These are phyloP conservation scores for Bifiguratus adelaidae DNA, from an alignment of 192 early-diverging fungal species.

Conservation along the genomic window DNA sequence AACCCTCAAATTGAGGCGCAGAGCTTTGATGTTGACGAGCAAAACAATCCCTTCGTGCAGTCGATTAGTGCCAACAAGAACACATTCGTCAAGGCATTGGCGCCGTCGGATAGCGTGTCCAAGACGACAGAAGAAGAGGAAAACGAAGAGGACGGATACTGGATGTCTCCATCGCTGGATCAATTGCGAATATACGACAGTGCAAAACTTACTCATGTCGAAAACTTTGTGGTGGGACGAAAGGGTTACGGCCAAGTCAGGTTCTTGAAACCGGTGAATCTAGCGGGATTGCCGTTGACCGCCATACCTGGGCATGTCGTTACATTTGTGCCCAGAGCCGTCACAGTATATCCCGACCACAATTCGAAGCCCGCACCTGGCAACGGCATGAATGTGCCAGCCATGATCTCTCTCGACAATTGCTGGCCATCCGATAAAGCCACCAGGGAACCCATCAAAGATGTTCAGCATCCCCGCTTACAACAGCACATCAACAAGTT, in stretches of 20 bases:
- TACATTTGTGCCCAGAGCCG: conserved; percentile 53
- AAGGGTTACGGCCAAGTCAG: conserved; percentile 59
- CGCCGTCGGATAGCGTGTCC: conserved; percentile 3
- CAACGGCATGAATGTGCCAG: conserved; percentile 80
- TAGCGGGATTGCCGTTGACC: conserved; percentile 45
- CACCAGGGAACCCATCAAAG: conserved; percentile 52
- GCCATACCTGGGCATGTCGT: conserved; percentile 75
- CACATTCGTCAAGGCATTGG: not conserved
- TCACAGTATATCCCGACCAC: conserved; percentile 80
- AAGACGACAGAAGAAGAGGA: too few relatives aligned
- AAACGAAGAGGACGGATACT: conserved; percentile 57
- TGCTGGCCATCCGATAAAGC: conserved; percentile 83
- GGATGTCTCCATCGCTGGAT: conserved; percentile 61
- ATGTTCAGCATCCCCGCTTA: conserved; percentile 57
- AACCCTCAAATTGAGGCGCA: conserved; percentile 17
- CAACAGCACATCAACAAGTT: conserved; percentile 60
- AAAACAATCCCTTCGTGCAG: not conserved
- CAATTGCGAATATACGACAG: conserved; percentile 58
- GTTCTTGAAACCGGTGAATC: conserved; percentile 77
- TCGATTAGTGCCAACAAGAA: conserved; percentile 1
- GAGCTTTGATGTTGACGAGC: not conserved
- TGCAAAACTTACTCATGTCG: conserved; percentile 56
- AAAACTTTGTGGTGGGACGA: conserved; percentile 65
- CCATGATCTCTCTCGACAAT: conserved; percentile 58
- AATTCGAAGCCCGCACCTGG: conserved; percentile 70